Percentiles rank a stretch among this genome's conserved stretches.
Evolutionary conservation across 2,329 filamentous ascomycete genomes (phyloP).

Genomic region (Monilinia laxa): DNA sequence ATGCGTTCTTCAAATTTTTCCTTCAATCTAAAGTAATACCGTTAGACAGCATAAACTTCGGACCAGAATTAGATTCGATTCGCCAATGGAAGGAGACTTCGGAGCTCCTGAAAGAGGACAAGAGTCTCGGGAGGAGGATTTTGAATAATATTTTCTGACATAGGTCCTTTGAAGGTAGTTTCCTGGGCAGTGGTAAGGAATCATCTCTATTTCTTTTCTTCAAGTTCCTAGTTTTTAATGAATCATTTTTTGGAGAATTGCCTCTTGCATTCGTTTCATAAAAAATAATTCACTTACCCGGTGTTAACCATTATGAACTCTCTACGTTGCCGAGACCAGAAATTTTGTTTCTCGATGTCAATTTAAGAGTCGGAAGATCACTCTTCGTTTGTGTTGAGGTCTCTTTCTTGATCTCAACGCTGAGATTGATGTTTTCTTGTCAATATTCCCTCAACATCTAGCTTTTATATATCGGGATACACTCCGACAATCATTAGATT

Average conservation of each 20-base stretch:
- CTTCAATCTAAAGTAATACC: constrained; percentile 18
- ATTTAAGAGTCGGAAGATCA: neutral
- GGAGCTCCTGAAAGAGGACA: constrained; percentile 4
- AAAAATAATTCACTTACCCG: neutral
- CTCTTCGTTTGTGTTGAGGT: neutral
- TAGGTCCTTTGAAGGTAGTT: no score
- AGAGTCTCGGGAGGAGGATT: neutral
- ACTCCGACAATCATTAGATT: no score
- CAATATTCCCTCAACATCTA: no score
- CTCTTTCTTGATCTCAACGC: neutral
- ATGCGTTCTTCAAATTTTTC: constrained; percentile 18
- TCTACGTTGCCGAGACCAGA: no score
- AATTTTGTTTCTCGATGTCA: neutral
- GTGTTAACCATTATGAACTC: neutral
- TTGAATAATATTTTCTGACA: constrained; percentile 18
- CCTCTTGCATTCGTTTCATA: neutral
- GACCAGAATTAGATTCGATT: neutral
- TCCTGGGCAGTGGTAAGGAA: neutral
- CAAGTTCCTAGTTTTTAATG: neutral
- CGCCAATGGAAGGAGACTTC: constrained; percentile 9
- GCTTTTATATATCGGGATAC: no score
- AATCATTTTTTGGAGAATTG: neutral
- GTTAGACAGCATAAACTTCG: constrained; percentile 14
- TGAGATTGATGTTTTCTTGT: neutral
- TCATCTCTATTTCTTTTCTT: neutral